Base-by-base conservation (phyloP, 1,284 basidiomycete genomes). In the Bondarzewia mesenterica region DNA sequence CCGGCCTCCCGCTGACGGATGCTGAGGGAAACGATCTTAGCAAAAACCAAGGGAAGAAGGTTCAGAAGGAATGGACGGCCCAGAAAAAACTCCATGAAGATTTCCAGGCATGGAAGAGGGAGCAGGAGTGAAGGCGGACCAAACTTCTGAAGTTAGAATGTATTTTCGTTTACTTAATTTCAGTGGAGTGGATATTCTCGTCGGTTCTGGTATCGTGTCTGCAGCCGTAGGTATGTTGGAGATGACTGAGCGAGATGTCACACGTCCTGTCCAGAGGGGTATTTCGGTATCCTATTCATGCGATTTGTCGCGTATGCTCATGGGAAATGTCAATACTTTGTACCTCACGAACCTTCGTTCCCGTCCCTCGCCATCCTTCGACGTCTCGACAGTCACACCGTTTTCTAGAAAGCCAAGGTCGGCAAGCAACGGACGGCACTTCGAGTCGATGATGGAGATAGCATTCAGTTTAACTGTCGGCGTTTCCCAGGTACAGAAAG, bases 1-100 rank as follows among this genome's bases (percentile, higher is more conserved):
- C 74, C 32, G 96, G 96, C 0, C 52, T 98, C 42, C 96, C 96
- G 21, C 76, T 85, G 15, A 85, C 85, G 35, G 93, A 95, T 59
- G 78, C 74, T 0, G 78, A 89, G 50, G 94, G 93, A 2, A 82
- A 84, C 52, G 93, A 93, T 57, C 64, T 99, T 38, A 85, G 82
- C 57, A 98, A 97, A 72, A 89, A 75, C 56, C 74, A 78, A 50
- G 67, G 65, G 46, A 99, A 99, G 75, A 93, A 85, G 61, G 65
- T 85, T 20, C 71, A 74, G 62, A 99, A 98, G 69, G 82, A 87
- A 44, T 84, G 77, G 74, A 78, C 78, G 44, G 67, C 62, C 48
- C 95, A 97, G 70, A 79, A 78, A 60, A 91, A 85, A 68, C 61
- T 82, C 42, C 89, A 94, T 63, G 80, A 84, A 45, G 85, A 88